Evolutionary conservation across 2,329 filamentous ascomycete genomes (phyloP), one percentile per base, ranked within the genome.

Genomic region (Stromatinia cepivora): DNA sequence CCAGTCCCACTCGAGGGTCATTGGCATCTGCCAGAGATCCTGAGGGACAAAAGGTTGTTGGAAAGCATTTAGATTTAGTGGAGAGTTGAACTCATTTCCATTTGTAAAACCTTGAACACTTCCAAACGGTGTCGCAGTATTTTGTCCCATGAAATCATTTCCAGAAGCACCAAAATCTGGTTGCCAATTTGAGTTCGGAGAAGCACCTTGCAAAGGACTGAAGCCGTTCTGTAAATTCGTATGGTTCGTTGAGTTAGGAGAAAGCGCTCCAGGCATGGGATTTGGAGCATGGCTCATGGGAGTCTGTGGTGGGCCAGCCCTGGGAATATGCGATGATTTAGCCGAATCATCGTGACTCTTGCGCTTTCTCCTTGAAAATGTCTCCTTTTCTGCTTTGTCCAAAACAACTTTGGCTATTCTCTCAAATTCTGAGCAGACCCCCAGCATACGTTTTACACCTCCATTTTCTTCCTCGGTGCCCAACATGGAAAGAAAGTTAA

Each of bases 381-480:
- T 74, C n/a, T 98, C 94, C 76, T 91, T 93, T 77, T 98, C 94
- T 0, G 92, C 88, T 79, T 94, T 97, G 70, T 98, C 94, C 58
- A 98, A 89, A 11, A 97, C 93, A 4, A 93, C 88, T 77, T 90
- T 92, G 48, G 93, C 93, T 73, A 99, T 97, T 70, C 95, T 89
- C 79, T 97, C 94, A 75, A 99, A 99, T 77, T 99, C 95, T n/a
- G 92, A 88, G 79, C 94, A 98, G 1, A 98, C 90, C 34, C 90
- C 91, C 25, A 97, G 86, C 93, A 98, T 98, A 63, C 95, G 91
- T 78, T 93, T 92, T 7, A 98, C 92, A 75, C 92, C 94, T 54
- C 93, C 92, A 70, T 94, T 95, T 69, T 93, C 92, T 72, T 94
- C 92, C 75, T 98, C 94, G 48, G 91, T 87, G n/a, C 92, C 92